A percentile compares a stretch with the other conserved stretches of the same genome.
Conservation (phyloP, 352 stramenopile species). For the Pythium phragmiticola region DNA sequence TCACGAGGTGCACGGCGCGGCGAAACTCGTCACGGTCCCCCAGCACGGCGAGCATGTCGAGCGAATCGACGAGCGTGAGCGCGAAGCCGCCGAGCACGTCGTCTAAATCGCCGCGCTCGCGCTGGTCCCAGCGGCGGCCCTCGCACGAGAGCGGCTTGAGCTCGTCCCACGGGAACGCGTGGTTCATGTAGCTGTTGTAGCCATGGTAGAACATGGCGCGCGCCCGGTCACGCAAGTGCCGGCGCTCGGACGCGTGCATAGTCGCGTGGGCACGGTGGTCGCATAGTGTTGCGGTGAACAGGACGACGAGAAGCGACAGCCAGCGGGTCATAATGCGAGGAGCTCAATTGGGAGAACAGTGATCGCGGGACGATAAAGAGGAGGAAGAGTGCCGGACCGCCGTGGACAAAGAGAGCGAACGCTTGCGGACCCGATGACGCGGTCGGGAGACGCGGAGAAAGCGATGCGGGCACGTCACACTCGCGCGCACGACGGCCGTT, state of each 20-base stretch:
- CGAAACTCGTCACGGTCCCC: slow-evolving; percentile 81
- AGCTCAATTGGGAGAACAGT: not conserved
- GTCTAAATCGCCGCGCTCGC: slow-evolving; percentile 83
- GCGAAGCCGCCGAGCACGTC: slow-evolving; percentile 81
- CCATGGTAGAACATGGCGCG: slow-evolving; percentile 90
- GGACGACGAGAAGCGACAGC: slow-evolving; percentile 1
- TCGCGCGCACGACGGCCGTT: not conserved
- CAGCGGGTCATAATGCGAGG: not conserved
- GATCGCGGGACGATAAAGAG: not conserved
- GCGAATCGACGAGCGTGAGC: slow-evolving; percentile 85
- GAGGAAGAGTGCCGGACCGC: not conserved
- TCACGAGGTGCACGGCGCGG: slow-evolving; percentile 61
- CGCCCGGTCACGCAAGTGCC: slow-evolving; percentile 69
- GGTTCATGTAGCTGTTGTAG: slow-evolving; percentile 84
- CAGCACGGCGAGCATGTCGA: slow-evolving; percentile 88
- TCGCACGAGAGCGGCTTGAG: slow-evolving; percentile 83
- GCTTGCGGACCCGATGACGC: not conserved
- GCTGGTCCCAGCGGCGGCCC: slow-evolving; percentile 71
- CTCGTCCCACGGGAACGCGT: slow-evolving; percentile 88
- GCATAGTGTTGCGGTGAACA: not conserved
- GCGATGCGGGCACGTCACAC: not conserved
- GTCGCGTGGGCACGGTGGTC: slow-evolving; percentile 15
- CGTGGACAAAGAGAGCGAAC: not conserved
- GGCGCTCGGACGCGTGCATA: slow-evolving; percentile 72
- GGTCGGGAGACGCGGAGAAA: not conserved